Conservation (phyloP, 768 basidiomycete species). For the Atractiella rhizophila region DNA sequence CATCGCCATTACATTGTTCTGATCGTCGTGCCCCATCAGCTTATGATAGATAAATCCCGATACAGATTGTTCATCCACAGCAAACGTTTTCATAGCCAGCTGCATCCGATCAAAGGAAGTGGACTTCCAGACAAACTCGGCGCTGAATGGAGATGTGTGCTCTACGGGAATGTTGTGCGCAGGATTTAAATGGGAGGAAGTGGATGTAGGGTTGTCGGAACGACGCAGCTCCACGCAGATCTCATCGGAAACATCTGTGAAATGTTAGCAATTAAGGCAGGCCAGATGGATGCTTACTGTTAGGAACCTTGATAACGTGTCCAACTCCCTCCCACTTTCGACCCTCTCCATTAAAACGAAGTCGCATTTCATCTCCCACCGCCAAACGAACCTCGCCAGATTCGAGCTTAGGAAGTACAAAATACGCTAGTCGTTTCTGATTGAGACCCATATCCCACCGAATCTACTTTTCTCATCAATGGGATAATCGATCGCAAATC, state of each 20-base stretch:
- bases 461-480: too few species aligned
- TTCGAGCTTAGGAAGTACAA: conserved; percentile 81
- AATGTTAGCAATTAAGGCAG: neutral
- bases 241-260: conserved; percentile 86
- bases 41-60: conserved; percentile 99
- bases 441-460: conserved; percentile 96
- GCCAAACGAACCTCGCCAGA: conserved; percentile 92
- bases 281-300: conserved; percentile 36
- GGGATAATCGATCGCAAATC: too few species aligned
- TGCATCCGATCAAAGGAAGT: conserved; percentile 99
- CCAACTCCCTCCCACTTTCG: conserved; percentile 97
- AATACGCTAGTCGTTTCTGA: conserved; percentile 98
- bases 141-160: conserved; percentile 77
- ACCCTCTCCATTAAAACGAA: conserved; percentile 67
- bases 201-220: conserved; percentile 36
- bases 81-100: conserved; percentile 97
- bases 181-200: too few species aligned
- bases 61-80: conserved; percentile 96
- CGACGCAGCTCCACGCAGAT: conserved; percentile 76
- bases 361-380: conserved; percentile 76
- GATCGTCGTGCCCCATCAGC: conserved; percentile 72
- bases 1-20: conserved; percentile 76
- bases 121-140: conserved; percentile 99
- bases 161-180: conserved; percentile 87
- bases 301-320: conserved; percentile 95